Percentiles rank a stretch among this genome's conserved stretches.
Conservation (phyloP, 2,329 filamentous ascomycete species). For the Alternaria rosae region DNA sequence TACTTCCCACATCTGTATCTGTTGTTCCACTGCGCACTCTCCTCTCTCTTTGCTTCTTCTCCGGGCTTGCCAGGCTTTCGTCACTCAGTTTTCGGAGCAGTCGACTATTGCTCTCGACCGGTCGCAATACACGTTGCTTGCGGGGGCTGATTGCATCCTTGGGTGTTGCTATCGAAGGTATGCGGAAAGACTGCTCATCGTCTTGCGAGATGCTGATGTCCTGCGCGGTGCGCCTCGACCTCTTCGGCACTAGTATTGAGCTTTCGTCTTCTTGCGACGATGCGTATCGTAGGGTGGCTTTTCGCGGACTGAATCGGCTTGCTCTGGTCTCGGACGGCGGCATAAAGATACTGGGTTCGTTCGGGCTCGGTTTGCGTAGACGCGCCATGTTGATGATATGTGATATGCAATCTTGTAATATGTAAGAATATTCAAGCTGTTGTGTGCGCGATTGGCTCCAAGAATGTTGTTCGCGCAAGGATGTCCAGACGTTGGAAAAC, state of each 20-base stretch:
- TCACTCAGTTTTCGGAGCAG: slow-evolving; percentile 37
- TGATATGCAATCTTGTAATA: slow-evolving; percentile 5
- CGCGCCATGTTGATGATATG: slow-evolving; percentile 39
- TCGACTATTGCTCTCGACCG: slow-evolving; percentile 42
- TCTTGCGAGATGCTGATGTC: slow-evolving; percentile 34
- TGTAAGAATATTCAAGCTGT: slow-evolving; percentile 3
- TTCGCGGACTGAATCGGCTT: slow-evolving; percentile 40
- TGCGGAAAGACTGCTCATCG: slow-evolving; percentile 31
- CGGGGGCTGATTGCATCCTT: slow-evolving; percentile 28
- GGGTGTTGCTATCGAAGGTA: slow-evolving; percentile 26
- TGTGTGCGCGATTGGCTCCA: slow-evolving; percentile 10
- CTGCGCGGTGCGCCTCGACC: slow-evolving; percentile 33
- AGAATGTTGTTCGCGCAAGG: slow-evolving; percentile 12
- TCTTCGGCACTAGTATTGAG: slow-evolving; percentile 35
- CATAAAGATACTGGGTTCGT: slow-evolving; percentile 32
- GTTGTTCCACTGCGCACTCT: slow-evolving; percentile 22
- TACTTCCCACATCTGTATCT: slow-evolving; percentile 26
- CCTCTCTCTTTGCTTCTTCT: slow-evolving; percentile 30
- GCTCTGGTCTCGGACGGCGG: slow-evolving; percentile 24
- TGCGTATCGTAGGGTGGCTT: slow-evolving; percentile 22
- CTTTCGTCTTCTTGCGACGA: slow-evolving; percentile 27
- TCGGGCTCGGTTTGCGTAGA: slow-evolving; percentile 42
- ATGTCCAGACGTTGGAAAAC: slow-evolving; percentile 5
- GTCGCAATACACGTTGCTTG: slow-evolving; percentile 44
- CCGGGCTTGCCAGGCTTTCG: slow-evolving; percentile 41